Base-by-base conservation (phyloP, 805 yeast species). In the Cyberlindnera maritima region DNA sequence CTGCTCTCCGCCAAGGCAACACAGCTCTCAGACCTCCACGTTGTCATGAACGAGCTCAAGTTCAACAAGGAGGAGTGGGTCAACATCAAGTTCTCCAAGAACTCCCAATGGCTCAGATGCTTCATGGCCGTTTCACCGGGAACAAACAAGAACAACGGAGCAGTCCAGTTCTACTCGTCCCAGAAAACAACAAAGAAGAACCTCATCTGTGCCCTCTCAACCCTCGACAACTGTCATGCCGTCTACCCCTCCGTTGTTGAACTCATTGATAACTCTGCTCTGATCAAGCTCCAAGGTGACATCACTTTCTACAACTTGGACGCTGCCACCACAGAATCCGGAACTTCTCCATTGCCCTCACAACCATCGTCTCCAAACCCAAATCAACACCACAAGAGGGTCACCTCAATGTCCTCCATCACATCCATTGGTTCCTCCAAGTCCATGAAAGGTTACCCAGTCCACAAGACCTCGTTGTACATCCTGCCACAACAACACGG, bases 401-500 rank as follows among this genome's bases (percentile, higher is more conserved):
- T 33, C 31, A 34, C 46, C 1, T 44, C 52, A 12, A 39, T 40
- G 21, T 42, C 51, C 23, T 46, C 50, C 14, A 8, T 47, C 4
- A 29, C 40, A 3, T 55, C 57, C n/a, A 17, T 39, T 1, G 44
- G 40, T 13, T 53, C 58, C 3, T 8, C 48, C 14, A 50, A 39
- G 32, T 40, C 55, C 2, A 14, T 32, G 10, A 50, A 49, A 39
- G 46, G 50, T 9, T 26, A 36, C 15, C 37, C 20, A 14, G 40
- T 53, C 3, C 42, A 40, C 18, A 44, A 54, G 28, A 44, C 62
- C 7, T 47, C 57, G 3, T 47, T 81, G 39, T 81, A 80, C 61
- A 67, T 82, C 45, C 80, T 86, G 72, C 94, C 95, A 3, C 80
- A 77, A 44, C 61, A 77, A 21, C 95, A 86, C 63, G 81, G 83